Evolutionary conservation across 1,284 basidiomycete species (phyloP).

Genomic region (Tausonia pullulans): DNA sequence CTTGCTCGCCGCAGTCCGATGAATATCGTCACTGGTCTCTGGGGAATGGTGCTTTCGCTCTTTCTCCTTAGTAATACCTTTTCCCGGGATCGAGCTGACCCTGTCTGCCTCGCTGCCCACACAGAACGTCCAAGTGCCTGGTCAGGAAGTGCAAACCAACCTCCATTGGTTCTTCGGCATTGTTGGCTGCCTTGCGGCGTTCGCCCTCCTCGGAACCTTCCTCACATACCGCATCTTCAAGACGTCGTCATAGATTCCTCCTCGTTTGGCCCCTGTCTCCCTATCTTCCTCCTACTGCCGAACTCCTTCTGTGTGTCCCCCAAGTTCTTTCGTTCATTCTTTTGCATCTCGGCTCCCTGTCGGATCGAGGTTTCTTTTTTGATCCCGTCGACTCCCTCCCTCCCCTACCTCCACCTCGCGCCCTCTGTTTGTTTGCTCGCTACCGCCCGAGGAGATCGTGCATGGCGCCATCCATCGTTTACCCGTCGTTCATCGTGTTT

Average conservation of each 20-base stretch:
- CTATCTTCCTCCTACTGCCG: too few species aligned
- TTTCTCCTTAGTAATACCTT: not conserved
- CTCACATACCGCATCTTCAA: conserved; percentile 67
- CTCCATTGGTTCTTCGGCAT: conserved; percentile 70
- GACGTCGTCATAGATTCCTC: not conserved
- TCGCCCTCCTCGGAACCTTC: conserved; percentile 70
- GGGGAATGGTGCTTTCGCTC: conserved; percentile 26
- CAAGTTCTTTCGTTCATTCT: too few species aligned
- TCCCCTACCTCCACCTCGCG: too few species aligned
- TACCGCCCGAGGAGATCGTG: too few species aligned
- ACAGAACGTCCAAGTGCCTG: conserved; percentile 82
- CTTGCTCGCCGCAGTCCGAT: conserved; percentile 46
- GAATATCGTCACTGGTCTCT: conserved; percentile 79
- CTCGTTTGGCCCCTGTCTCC: too few species aligned
- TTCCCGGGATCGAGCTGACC: conserved; percentile 21
- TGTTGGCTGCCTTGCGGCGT: conserved; percentile 59
- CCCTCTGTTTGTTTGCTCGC: too few species aligned
- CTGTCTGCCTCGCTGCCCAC: conserved; percentile 64
- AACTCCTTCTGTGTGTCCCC: too few species aligned
- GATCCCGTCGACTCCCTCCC: too few species aligned
- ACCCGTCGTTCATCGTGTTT: too few species aligned
- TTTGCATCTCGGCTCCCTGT: too few species aligned
- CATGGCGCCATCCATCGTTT: too few species aligned
- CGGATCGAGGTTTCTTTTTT: too few species aligned
- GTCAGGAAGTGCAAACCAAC: conserved; percentile 45